Conservation (phyloP, 176 grass and related monocot genomes). For the Hordeum vulgare region MorexV3_pseudomolecules_assembly NC_058522.1:456741637-456742136, state of each 20-base stretch:
- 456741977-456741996: background rate
- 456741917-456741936: constrained; percentile 3
- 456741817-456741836: constrained; percentile 50
- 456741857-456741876: constrained; percentile 16
- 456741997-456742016: constrained; percentile 4
- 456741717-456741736: constrained; percentile 41
- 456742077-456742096: background rate
- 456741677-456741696: constrained; percentile 87
- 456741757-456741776: constrained; percentile 79
- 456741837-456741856: constrained; percentile 50
- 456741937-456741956: background rate
- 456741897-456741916: constrained; percentile 4
- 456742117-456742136: background rate
- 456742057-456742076: background rate
- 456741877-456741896: constrained; percentile 15
- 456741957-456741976: constrained; percentile 5
- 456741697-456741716: constrained; percentile 86
- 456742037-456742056: background rate
- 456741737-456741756: constrained; percentile 85
- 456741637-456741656: background rate
- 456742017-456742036: background rate
- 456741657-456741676: constrained; percentile 62
- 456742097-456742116: background rate
- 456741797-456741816: constrained; percentile 91
- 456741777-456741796: constrained; percentile 97